Base-by-base conservation (phyloP, 495 filamentous ascomycete genomes). In the Penicillium flavigenum region DNA sequence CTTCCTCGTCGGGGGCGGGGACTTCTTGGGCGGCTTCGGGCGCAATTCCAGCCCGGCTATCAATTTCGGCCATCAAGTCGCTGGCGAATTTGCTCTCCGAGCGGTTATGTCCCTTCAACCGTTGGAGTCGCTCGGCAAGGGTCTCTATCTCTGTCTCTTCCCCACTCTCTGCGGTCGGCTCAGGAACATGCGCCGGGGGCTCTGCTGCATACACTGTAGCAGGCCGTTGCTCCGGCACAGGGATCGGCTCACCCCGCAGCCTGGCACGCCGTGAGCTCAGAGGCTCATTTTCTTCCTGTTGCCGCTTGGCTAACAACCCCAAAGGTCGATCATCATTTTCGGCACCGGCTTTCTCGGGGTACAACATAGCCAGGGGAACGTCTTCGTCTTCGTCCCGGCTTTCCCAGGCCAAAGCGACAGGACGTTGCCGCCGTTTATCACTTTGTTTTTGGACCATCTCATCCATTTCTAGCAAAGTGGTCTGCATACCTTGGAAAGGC, bases 281-380 rank as follows among this genome's bases (percentile, higher is more conserved):
- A 6, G 94, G 92, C 63, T 98, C 94, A 47, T 88, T 91, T 61
- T 98, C 94, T 70, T 98, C 94, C 59, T 93, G 72, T 51, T 96
- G 84, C 9, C 88, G 83, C 63, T 82, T 83, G 66, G 92, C 92
- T 78, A 98, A 87, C 19, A 98, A 74, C 14, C 94, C 94, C 20
- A 92, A 66, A 0, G 93, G 92, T 17, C 89, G 82, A 46, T 87
- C 75, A 29, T 86, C 81, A 38, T 83, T 81, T 9, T 76, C 67
- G 11, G 77, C 71, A 11, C 78, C 72, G n/a, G 80, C 67, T 62
- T 86, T 86, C 19, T 82, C 77, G 1, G 85, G 82, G 63, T 82
- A 90, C 17, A 98, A 77, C 69, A 96, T 78, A 19, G 86, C 94
- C 19, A 98, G 80, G 7, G 94, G 94, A 12, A 96, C 88, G 56